These are phyloP conservation scores for Firmiana major DNA, from an alignment of 345 rosid species.

Conservation along the genomic window DNA sequence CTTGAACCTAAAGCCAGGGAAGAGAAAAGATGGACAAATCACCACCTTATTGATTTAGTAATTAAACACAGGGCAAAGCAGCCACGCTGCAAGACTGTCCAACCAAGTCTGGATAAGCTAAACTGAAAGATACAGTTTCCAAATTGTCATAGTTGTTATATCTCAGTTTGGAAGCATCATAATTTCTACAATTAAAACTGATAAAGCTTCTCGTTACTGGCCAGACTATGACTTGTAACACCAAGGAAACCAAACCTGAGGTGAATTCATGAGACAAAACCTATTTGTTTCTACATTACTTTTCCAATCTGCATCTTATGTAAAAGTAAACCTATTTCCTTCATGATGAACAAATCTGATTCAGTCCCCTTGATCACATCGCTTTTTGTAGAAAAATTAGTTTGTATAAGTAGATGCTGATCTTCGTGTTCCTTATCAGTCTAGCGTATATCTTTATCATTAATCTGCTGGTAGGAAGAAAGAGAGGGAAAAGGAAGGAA, in stretches of 20 bases:
- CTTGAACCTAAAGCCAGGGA: conserved; percentile 32
- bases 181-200: neutral
- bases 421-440: neutral
- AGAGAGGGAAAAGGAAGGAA: neutral
- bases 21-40: conserved; percentile 42
- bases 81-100: neutral
- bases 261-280: neutral
- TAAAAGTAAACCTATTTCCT: neutral
- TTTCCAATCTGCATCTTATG: neutral
- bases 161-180: neutral
- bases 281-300: neutral
- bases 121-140: too few species aligned
- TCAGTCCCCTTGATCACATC: neutral
- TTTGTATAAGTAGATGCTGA: neutral
- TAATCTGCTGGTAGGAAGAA: neutral
- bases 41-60: conserved; percentile 43
- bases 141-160: neutral
- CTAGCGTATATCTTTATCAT: neutral
- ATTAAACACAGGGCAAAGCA: conserved; percentile 10
- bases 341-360: neutral
- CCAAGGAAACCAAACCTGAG: neutral
- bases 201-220: neutral
- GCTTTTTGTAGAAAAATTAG: neutral
- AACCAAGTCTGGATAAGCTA: neutral
- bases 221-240: neutral